These are phyloP conservation scores for Calocybe indica DNA, from an alignment of 768 basidiomycete species.

Conservation along the genomic window DNA sequence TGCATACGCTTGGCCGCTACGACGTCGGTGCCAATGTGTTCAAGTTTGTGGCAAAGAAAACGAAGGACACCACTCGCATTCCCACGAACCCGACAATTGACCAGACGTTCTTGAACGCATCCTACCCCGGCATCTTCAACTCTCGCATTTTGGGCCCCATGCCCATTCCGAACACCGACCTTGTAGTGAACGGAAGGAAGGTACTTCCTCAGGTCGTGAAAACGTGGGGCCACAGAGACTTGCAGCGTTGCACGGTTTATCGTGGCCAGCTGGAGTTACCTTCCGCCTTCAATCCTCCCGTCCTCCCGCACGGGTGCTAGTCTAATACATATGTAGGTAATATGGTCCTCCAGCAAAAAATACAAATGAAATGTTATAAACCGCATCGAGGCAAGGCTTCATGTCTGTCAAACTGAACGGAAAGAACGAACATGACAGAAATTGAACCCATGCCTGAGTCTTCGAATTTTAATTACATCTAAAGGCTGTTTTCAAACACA, in stretches of 20 bases:
- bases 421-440: too few relatives aligned
- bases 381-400: too few relatives aligned
- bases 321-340: too few relatives aligned
- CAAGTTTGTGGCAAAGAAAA: conserved; percentile 38
- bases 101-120: conserved; percentile 14
- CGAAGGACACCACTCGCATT: conserved; percentile 31
- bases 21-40: conserved; percentile 38
- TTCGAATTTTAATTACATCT: too few relatives aligned
- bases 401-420: too few relatives aligned
- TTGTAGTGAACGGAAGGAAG: conserved; percentile 17
- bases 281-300: conserved; percentile 1
- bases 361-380: too few relatives aligned
- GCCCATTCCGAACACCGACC: conserved; percentile 17
- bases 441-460: too few relatives aligned
- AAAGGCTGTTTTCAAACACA: too few relatives aligned
- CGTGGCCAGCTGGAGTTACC: conserved; percentile 11
- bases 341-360: too few relatives aligned
- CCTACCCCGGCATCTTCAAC: conserved; percentile 23
- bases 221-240: conserved; percentile 13
- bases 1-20: conserved; percentile 50
- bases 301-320: conserved; percentile 5
- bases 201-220: conserved; percentile 17
- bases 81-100: conserved; percentile 1
- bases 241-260: conserved; percentile 19
- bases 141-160: conserved; percentile 5